phyloP scores from a whole-genome alignment of 2,329 filamentous ascomycete species.

The Phaeophleospora eucalypticola region DNA sequence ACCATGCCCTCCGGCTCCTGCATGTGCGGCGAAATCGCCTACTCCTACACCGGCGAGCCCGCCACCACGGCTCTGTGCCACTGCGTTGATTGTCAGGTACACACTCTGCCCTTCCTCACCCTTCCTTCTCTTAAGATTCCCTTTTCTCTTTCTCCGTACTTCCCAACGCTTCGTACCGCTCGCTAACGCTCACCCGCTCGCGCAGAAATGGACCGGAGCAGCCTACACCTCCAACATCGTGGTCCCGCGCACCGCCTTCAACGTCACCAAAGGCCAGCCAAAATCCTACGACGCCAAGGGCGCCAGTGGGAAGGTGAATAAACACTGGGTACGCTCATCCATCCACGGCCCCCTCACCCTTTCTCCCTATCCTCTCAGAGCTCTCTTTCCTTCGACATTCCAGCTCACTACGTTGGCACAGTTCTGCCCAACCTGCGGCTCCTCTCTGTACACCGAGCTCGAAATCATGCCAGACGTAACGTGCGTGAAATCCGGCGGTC shows the following conservation, averaged over 20 bases:
- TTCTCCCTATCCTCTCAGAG: neutral
- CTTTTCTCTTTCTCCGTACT: neutral
- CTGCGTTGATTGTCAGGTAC: constrained; percentile 4
- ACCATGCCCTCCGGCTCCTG: constrained; percentile 29
- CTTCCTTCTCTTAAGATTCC: too few species aligned
- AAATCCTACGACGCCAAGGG: constrained; percentile 48
- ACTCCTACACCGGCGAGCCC: constrained; percentile 29
- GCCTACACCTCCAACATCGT: constrained; percentile 54
- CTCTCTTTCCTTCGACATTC: neutral
- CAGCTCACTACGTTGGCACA: too few species aligned
- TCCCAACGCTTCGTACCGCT: neutral
- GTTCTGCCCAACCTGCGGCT: constrained; percentile 53
- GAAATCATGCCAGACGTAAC: constrained; percentile 51
- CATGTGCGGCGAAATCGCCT: constrained; percentile 28
- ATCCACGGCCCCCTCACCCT: too few species aligned
- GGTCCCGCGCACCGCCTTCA: constrained; percentile 46
- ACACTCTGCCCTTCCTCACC: too few species aligned
- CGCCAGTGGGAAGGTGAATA: constrained; percentile 52
- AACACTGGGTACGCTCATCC: constrained; percentile 44
- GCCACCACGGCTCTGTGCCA: constrained; percentile 44
- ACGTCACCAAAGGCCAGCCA: constrained; percentile 48
- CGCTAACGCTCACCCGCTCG: neutral
- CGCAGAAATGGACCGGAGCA: constrained; percentile 54
- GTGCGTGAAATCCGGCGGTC: constrained; percentile 49
- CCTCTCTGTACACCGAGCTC: constrained; percentile 49